Conservation (phyloP, 306 rosid species). For the Begonia loranthoides region DNA sequence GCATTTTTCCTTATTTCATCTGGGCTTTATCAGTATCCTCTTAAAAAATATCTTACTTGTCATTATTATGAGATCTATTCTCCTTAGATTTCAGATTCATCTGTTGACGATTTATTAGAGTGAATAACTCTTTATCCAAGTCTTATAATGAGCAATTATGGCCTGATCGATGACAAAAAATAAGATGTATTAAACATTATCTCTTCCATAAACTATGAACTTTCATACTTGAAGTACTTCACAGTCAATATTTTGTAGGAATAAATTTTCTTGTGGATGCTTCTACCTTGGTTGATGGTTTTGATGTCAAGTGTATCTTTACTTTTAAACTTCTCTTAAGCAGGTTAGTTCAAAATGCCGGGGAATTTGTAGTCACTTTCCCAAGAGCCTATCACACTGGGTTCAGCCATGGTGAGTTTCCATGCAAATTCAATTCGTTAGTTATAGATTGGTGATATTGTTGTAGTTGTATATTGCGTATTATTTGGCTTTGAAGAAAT, state of each 20-base stretch:
- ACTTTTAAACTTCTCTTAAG: background rate
- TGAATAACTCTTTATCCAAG: background rate
- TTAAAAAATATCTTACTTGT: too few species aligned
- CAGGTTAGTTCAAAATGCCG: slow-evolving; percentile 98
- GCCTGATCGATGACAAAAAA: slow-evolving; percentile 8
- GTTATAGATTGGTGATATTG: background rate
- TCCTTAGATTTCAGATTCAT: too few species aligned
- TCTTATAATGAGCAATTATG: background rate
- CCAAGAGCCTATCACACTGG: slow-evolving; percentile 99
- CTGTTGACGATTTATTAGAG: too few species aligned
- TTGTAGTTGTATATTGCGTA: background rate
- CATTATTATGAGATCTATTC: too few species aligned
- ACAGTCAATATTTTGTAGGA: background rate
- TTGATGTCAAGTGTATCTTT: too few species aligned
- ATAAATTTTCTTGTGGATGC: background rate
- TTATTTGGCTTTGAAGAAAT: background rate
- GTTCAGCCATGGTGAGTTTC: slow-evolving; percentile 87
- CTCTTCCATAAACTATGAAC: too few species aligned
- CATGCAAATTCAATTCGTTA: slow-evolving; percentile 8
- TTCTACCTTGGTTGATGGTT: background rate
- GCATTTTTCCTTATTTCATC: too few species aligned
- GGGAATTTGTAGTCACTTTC: slow-evolving; percentile 98
- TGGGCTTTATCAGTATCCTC: too few species aligned
- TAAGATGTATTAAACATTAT: background rate
- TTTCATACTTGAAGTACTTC: too few species aligned